Percentiles rank a stretch among this genome's conserved stretches.
These are phyloP conservation scores for Apiospora aurea DNA, from an alignment of 2,329 filamentous ascomycete species.

Conservation along the genomic window DNA sequence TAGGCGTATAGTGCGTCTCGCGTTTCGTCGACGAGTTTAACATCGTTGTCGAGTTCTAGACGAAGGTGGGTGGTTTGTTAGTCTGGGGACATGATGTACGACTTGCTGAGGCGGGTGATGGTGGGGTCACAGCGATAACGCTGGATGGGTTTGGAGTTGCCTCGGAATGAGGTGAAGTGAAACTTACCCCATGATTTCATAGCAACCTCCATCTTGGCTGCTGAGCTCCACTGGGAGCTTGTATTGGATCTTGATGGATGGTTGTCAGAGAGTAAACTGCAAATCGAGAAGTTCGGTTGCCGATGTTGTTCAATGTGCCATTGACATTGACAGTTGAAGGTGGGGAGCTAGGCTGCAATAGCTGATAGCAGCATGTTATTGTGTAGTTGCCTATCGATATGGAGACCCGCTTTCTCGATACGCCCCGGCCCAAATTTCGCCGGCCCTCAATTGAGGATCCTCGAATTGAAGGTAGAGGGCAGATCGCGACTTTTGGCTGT, in stretches of 20 bases:
- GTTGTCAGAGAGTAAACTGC: not conserved
- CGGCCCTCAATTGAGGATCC: constrained; percentile 20
- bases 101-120: constrained; percentile 2
- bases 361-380: constrained; percentile 9
- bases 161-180: not conserved
- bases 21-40: constrained; percentile 82
- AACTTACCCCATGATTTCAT: constrained; percentile 67
- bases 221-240: constrained; percentile 16
- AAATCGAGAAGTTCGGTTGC: not conserved
- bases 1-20: constrained; percentile 94
- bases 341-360: constrained; percentile 24
- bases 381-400: constrained; percentile 6
- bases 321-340: constrained; percentile 14
- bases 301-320: constrained; percentile 6
- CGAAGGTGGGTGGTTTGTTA: constrained; percentile 27
- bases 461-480: not conserved
- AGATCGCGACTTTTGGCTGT: constrained; percentile 32
- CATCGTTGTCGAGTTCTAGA: constrained; percentile 85
- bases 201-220: constrained; percentile 58
- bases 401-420: not conserved
- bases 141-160: not conserved
- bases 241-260: constrained; percentile 7
- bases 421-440: constrained; percentile 21
- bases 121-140: constrained; percentile 19
- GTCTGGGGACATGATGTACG: not conserved